These are phyloP conservation scores for Talaromyces ruber DNA, from an alignment of 495 filamentous ascomycete genomes.

Conservation along the genomic window DNA sequence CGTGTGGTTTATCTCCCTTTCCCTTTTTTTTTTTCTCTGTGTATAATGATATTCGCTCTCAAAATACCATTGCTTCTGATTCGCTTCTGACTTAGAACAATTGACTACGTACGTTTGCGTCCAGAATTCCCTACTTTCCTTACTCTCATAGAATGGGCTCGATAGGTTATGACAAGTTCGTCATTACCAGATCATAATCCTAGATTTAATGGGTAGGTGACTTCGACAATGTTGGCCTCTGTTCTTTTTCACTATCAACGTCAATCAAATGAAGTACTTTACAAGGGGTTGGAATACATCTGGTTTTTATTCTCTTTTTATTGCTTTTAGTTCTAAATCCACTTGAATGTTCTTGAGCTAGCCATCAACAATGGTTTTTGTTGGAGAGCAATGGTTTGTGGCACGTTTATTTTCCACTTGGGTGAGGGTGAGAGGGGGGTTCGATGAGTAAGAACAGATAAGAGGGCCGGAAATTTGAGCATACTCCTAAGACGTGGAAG, in stretches of 20 bases:
- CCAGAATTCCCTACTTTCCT: too few species aligned
- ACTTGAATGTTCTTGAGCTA: not conserved
- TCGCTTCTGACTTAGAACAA: not conserved
- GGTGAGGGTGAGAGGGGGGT: not conserved
- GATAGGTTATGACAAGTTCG: too few species aligned
- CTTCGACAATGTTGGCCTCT: too few species aligned
- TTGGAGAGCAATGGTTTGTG: not conserved
- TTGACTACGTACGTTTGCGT: not conserved
- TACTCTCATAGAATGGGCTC: too few species aligned
- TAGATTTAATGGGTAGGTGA: too few species aligned
- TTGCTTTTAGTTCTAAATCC: not conserved
- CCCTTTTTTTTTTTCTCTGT: not conserved
- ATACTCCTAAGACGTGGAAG: conserved; percentile 37
- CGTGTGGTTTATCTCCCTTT: not conserved
- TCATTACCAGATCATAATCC: too few species aligned
- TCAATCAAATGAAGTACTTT: not conserved
- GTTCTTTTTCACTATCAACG: not conserved
- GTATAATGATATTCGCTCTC: not conserved
- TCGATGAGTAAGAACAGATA: not conserved
- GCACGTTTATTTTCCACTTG: not conserved
- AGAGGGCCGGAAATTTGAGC: too few species aligned
- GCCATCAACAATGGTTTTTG: not conserved
- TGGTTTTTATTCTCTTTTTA: not conserved
- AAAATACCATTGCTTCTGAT: not conserved
- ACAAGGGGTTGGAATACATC: not conserved